phyloP scores from a whole-genome alignment of 257 asterid species.

The Fraxinus americana region DNA sequence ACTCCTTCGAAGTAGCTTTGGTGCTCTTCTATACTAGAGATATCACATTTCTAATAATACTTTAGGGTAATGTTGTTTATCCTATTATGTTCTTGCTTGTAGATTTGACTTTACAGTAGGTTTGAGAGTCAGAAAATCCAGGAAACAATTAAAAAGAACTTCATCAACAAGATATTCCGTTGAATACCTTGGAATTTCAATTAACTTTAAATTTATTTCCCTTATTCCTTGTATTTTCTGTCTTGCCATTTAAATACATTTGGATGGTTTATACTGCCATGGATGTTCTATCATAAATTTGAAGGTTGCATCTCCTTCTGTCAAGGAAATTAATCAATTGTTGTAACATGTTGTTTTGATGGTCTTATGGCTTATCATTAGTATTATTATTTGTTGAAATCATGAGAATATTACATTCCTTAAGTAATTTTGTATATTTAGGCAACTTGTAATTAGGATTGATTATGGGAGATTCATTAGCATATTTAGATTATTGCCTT shows the following conservation, averaged over 20 bases:
- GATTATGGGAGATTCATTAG: no score
- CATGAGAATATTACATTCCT: no score
- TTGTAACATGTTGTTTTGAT: not conserved
- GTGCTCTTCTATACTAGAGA: not conserved
- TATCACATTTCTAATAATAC: not conserved
- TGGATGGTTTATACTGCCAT: no score
- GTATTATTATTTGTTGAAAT: no score
- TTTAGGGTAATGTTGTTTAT: not conserved
- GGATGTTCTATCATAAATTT: no score
- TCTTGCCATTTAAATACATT: no score
- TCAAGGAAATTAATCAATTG: not conserved
- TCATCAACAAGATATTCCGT: not conserved
- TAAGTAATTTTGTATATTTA: no score
- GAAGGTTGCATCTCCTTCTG: no score
- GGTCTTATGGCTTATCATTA: not conserved
- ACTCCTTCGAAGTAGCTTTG: not conserved
- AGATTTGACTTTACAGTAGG: slow-evolving; percentile 11
- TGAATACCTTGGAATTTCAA: not conserved
- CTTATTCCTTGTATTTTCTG: no score
- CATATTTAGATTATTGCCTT: no score
- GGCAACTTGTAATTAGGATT: no score
- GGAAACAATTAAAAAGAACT: slow-evolving; percentile 10
- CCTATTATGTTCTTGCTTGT: not conserved
- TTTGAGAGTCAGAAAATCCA: slow-evolving; percentile 9
- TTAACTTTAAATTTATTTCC: no score